Evolutionary conservation across 306 rosid genomes (phyloP).

Genomic region (Quercus robur): DNA sequence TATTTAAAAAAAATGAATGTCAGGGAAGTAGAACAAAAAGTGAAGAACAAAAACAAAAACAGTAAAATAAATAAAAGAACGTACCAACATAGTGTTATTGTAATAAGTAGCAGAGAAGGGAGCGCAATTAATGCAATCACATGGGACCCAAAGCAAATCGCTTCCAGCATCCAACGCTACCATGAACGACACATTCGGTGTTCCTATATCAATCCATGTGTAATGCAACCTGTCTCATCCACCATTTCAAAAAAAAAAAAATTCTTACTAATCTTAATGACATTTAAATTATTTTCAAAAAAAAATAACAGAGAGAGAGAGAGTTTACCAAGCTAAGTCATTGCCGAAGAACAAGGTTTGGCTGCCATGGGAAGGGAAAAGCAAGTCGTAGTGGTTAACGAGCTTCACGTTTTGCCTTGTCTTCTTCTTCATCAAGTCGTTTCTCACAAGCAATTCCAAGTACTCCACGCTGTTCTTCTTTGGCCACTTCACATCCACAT

Average conservation of each 20-base stretch:
- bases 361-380: constrained; percentile 73
- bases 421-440: constrained; percentile 30
- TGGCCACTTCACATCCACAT: constrained; percentile 9
- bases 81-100: constrained; percentile 52
- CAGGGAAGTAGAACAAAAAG: too few relatives aligned
- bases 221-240: constrained; percentile 72
- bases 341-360: constrained; percentile 73
- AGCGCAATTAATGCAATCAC: constrained; percentile 89
- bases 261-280: too few relatives aligned
- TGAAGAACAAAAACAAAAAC: background rate
- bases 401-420: constrained; percentile 50
- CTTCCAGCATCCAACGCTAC: constrained; percentile 96
- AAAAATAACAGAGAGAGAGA: background rate
- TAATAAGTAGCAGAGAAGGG: constrained; percentile 72
- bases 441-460: constrained; percentile 43
- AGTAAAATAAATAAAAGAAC: constrained; percentile 3
- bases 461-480: constrained; percentile 35
- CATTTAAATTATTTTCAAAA: background rate
- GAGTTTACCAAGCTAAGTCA: constrained; percentile 76
- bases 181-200: constrained; percentile 84
- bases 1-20: too few relatives aligned
- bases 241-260: too few relatives aligned
- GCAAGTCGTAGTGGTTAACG: constrained; percentile 51
- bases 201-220: constrained; percentile 90
- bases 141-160: constrained; percentile 93